phyloP scores from a whole-genome alignment of 1,139 yeast genomes.

The Blastobotrys buckinghamii region DNA sequence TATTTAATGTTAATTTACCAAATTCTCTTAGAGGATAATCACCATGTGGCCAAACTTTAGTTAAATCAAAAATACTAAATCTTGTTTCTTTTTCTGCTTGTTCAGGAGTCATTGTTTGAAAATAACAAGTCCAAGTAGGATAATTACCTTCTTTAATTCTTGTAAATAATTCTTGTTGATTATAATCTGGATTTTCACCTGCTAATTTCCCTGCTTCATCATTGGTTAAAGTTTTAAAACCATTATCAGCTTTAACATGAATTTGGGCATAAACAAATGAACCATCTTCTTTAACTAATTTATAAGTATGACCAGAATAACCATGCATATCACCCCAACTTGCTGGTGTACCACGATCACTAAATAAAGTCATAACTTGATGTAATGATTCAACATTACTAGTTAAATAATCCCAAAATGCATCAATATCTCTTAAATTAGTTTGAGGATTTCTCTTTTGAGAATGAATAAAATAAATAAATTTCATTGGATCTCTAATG shows the following conservation, averaged over 20 bases:
- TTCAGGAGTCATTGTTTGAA: conserved; percentile 66
- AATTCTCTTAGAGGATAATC: conserved; percentile 69
- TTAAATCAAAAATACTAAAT: conserved; percentile 56
- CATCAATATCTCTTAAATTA: conserved; percentile 63
- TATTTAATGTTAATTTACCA: conserved; percentile 61
- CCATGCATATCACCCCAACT: conserved; percentile 61
- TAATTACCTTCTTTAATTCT: conserved; percentile 51
- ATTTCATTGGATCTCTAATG: conserved; percentile 76
- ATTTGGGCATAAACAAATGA: conserved; percentile 61
- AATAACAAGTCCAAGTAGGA: conserved; percentile 61
- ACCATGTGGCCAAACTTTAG: conserved; percentile 73
- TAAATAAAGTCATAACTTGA: conserved; percentile 54
- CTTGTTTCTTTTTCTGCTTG: conserved; percentile 47
- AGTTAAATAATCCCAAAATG: conserved; percentile 62
- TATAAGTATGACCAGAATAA: conserved; percentile 69
- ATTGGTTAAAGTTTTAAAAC: conserved; percentile 47
- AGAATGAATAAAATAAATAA: conserved; percentile 82
- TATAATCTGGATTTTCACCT: conserved; percentile 56
- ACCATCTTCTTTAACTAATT: conserved; percentile 57
- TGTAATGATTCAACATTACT: conserved; percentile 57
- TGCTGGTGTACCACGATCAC: conserved; percentile 67
- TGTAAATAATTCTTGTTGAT: conserved; percentile 50
- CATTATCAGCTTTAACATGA: conserved; percentile 55
- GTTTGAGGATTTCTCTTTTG: conserved; percentile 79
- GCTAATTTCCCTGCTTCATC: conserved; percentile 51